These are phyloP conservation scores for Picea engelmannii DNA, from an alignment of 83 land plant genomes.

Conservation along the genomic window DNA sequence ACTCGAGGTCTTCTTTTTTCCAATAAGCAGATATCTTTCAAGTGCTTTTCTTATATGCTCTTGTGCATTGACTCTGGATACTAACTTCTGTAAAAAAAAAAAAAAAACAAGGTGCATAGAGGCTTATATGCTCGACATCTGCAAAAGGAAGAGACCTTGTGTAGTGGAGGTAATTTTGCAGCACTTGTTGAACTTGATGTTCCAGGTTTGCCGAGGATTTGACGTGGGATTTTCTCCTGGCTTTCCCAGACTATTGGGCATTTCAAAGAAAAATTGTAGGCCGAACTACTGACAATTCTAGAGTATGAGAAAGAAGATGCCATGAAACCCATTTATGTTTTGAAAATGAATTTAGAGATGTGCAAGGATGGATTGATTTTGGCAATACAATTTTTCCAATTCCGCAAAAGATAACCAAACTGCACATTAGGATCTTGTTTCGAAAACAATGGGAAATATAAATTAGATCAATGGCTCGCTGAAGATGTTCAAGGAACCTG, in stretches of 20 bases:
- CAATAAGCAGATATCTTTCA: constrained; percentile 28
- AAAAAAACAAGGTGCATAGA: constrained; percentile 31
- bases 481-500: no score
- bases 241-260: not conserved
- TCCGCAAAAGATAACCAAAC: no score
- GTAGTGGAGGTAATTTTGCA: constrained; percentile 18
- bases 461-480: no score
- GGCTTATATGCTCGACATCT: constrained; percentile 22
- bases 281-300: not conserved
- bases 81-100: constrained; percentile 34
- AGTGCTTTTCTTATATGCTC: constrained; percentile 9
- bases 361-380: no score
- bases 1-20: no score
- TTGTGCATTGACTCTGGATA: constrained; percentile 23
- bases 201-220: no score
- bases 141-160: constrained; percentile 20
- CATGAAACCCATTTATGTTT: not conserved
- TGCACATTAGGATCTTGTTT: no score
- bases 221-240: no score
- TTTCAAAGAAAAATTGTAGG: not conserved
- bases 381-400: no score
- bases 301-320: no score
- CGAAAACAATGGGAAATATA: no score
- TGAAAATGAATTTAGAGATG: not conserved
- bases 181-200: no score